These are phyloP conservation scores for Phoma sp. DNA, from an alignment of 2,329 filamentous ascomycete genomes.

Conservation along the genomic window DNA sequence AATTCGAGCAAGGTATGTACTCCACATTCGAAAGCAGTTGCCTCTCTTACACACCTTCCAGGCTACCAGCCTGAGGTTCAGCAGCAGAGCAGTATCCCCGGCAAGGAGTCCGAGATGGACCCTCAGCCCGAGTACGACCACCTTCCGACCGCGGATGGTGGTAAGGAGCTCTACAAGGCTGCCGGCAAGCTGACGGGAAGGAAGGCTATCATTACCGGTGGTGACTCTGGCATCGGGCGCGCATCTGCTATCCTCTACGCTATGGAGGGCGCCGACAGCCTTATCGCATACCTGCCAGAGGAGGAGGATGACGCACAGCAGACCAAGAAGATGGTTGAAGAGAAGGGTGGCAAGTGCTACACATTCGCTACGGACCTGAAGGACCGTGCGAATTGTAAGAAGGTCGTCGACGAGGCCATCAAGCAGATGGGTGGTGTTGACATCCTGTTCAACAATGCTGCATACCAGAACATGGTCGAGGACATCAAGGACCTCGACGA, in stretches of 20 bases:
- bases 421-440: slow-evolving; percentile 72
- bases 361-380: slow-evolving; percentile 70
- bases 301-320: slow-evolving; percentile 79
- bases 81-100: slow-evolving; percentile 58
- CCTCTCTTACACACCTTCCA: slow-evolving; percentile 15
- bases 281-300: slow-evolving; percentile 76
- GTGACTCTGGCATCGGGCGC: slow-evolving; percentile 80
- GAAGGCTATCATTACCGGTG: slow-evolving; percentile 80
- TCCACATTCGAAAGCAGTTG: neutral
- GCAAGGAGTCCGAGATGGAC: slow-evolving; percentile 62
- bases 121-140: slow-evolving; percentile 67
- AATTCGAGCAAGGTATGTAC: slow-evolving; percentile 45
- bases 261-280: slow-evolving; percentile 77
- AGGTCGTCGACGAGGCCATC: slow-evolving; percentile 70
- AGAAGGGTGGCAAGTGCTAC: slow-evolving; percentile 69
- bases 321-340: slow-evolving; percentile 73
- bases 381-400: slow-evolving; percentile 71
- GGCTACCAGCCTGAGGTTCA: slow-evolving; percentile 58
- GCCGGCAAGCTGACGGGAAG: slow-evolving; percentile 78
- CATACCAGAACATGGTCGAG: slow-evolving; percentile 75
- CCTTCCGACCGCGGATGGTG: slow-evolving; percentile 71
- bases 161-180: slow-evolving; percentile 73
- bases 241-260: slow-evolving; percentile 78
- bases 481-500: slow-evolving; percentile 75
- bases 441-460: slow-evolving; percentile 75